Base-by-base conservation (phyloP, 1,284 basidiomycete genomes). In the Xerocomus minutiporus region DNA sequence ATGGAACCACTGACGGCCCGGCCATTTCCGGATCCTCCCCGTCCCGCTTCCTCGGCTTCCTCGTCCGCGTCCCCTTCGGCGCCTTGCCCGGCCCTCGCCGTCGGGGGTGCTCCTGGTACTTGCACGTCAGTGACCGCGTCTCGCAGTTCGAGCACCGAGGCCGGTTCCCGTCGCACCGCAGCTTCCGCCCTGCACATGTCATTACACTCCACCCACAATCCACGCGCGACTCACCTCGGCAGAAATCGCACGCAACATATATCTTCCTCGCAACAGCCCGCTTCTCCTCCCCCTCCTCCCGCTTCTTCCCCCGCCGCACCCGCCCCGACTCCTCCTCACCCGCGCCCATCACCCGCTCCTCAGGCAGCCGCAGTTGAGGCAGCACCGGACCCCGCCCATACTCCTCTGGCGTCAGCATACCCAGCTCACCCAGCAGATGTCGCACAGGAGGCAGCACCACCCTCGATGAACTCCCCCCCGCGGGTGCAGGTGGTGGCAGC, bases 1-100 rank as follows among this genome's bases (percentile, higher is more conserved):
- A 68, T 64, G 53, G 61, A 15, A 32, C 36, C 28, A 29, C 53
- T 41, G 62, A 67, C n/a, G 61, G 60, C 1, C 61, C 67, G 52
- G 66, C 60, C 60, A 39, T 44, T 40, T 66, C 68, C 64, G 60
- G 50, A 39, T 55, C 60, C 46, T 48, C 46, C 39, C 56, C 31
- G 51, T 58, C 53, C 58, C 52, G 67, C 51, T 57, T 59, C 55
- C 60, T 60, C 45, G 54, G 47, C 59, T 60, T 67, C 60, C 60
- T 66, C 51, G 53, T 60, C 60, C 64, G 61, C 43, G 62, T 62
- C 2, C 72, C 79, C 62, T 81, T 82, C 23, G 80, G 78, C 34
- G 81, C 79, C 68, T 84, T 87, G 25, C 85, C 86, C 55, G 84
- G 85, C 6, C 86, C 86, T 46, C 86, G 79, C 34, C 86, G 77